These are phyloP conservation scores for Ogataea saltuana DNA, from an alignment of 805 yeast species.

Conservation along the genomic window DNA sequence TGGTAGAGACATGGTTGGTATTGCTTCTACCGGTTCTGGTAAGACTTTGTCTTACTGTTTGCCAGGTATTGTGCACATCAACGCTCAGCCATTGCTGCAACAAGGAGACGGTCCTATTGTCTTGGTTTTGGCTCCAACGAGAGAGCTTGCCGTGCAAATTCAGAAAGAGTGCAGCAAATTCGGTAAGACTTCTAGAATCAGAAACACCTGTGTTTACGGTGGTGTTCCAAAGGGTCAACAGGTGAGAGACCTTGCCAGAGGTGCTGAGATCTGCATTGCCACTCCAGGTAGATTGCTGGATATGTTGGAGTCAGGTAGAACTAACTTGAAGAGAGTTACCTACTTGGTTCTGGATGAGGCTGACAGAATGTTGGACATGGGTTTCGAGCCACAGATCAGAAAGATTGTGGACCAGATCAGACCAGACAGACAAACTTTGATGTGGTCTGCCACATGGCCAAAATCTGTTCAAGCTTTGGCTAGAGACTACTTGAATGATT, in stretches of 20 bases:
- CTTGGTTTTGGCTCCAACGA: slow-evolving; percentile 93
- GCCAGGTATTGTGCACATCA: slow-evolving; percentile 96
- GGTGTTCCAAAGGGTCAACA: slow-evolving; percentile 99
- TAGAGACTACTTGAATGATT: slow-evolving; percentile 85
- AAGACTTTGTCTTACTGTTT: slow-evolving; percentile 95
- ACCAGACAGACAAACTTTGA: slow-evolving; percentile 98
- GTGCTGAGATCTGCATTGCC: slow-evolving; percentile 94
- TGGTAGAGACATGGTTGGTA: slow-evolving; percentile 99
- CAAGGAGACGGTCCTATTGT: slow-evolving; percentile 98
- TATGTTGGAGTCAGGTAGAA: slow-evolving; percentile 93
- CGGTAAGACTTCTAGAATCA: slow-evolving; percentile 86
- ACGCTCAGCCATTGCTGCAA: slow-evolving; percentile 91
- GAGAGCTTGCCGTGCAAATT: slow-evolving; percentile 98
- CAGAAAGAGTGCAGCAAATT: slow-evolving; percentile 95
- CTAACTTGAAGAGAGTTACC: slow-evolving; percentile 94
- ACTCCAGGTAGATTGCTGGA: slow-evolving; percentile 99
- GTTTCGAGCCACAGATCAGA: slow-evolving; percentile 99
- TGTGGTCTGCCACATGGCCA: slow-evolving; percentile 99
- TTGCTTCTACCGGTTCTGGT: slow-evolving; percentile 99
- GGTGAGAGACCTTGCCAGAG: slow-evolving; percentile 92
- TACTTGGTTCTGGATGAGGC: slow-evolving; percentile 98
- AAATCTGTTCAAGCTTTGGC: slow-evolving; percentile 94
- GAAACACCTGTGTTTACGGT: slow-evolving; percentile 97
- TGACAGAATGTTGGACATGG: slow-evolving; percentile 99
- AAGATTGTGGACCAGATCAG: slow-evolving; percentile 94